These are phyloP conservation scores for Termitomyces sp. DNA, from an alignment of 768 basidiomycete species.

Conservation along the genomic window DNA sequence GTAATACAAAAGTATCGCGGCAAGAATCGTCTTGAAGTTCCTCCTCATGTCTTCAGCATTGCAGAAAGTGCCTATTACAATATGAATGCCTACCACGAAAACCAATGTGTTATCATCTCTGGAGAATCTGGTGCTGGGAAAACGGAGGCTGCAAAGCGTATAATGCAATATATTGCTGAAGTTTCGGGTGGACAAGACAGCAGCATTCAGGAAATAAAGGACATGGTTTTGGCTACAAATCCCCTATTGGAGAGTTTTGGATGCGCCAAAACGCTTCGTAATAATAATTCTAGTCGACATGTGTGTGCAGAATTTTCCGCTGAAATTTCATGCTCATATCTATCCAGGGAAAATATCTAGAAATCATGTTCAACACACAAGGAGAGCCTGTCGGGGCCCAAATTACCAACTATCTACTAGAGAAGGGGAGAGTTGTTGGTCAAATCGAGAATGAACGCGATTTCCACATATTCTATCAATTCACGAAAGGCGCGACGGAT, in stretches of 20 bases:
- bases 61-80: conserved; percentile 98
- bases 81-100: conserved; percentile 99
- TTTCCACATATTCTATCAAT: conserved; percentile 99
- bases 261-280: conserved; percentile 96
- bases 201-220: conserved; percentile 96
- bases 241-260: conserved; percentile 97
- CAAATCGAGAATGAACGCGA: conserved; percentile 95
- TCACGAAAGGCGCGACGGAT: conserved; percentile 89
- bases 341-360: conserved; percentile 90
- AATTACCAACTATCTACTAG: conserved; percentile 96
- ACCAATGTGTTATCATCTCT: conserved; percentile 99
- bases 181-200: conserved; percentile 85
- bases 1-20: conserved; percentile 81
- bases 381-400: conserved; percentile 97
- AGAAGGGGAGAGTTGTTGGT: conserved; percentile 95
- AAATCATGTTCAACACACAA: conserved; percentile 95
- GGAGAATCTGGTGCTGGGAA: conserved; percentile 99
- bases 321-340: conserved; percentile 12
- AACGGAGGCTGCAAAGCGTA: conserved; percentile 97
- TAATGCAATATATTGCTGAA: conserved; percentile 99
- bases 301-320: conserved; percentile 40
- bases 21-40: conserved; percentile 97
- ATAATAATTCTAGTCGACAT: conserved; percentile 98
- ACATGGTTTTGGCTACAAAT: conserved; percentile 99
- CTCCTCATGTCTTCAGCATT: conserved; percentile 96